These are phyloP conservation scores for Danielia oregonensis DNA, from an alignment of 805 yeast genomes.

Conservation along the genomic window DNA sequence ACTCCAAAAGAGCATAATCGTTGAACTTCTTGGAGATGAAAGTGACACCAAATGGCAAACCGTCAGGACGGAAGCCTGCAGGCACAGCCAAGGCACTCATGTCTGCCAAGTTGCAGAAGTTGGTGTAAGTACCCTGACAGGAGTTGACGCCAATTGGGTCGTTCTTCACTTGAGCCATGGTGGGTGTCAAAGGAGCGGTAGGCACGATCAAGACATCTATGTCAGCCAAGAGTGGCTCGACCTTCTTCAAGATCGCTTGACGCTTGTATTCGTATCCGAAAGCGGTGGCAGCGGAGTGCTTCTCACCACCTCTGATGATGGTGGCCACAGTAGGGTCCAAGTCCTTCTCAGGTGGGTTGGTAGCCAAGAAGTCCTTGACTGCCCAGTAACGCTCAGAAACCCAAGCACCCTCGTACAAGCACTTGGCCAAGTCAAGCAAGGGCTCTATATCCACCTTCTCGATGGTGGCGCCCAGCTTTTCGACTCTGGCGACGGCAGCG, in stretches of 20 bases:
- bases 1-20: conserved; percentile 82
- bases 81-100: conserved; percentile 90
- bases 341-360: conserved; percentile 64
- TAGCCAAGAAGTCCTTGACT: conserved; percentile 62
- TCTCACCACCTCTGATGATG: conserved; percentile 76
- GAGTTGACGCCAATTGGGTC: conserved; percentile 87
- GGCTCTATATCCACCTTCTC: conserved; percentile 69
- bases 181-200: conserved; percentile 90
- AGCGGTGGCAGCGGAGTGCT: conserved; percentile 75
- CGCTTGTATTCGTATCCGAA: conserved; percentile 86
- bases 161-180: conserved; percentile 61
- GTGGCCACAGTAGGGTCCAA: conserved; percentile 80
- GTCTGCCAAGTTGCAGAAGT: conserved; percentile 92
- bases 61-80: conserved; percentile 78
- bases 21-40: conserved; percentile 76
- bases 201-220: conserved; percentile 85
- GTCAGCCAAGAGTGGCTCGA: conserved; percentile 49
- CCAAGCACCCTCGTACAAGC: conserved; percentile 98
- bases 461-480: conserved; percentile 49
- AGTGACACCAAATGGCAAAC: conserved; percentile 88
- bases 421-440: conserved; percentile 74
- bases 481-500: conserved; percentile 50
- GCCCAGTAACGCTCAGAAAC: conserved; percentile 94
- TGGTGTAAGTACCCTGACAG: conserved; percentile 96
- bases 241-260: conserved; percentile 68